Conservation (phyloP, 345 rosid species). For the Hibiscus syriacus region DNA sequence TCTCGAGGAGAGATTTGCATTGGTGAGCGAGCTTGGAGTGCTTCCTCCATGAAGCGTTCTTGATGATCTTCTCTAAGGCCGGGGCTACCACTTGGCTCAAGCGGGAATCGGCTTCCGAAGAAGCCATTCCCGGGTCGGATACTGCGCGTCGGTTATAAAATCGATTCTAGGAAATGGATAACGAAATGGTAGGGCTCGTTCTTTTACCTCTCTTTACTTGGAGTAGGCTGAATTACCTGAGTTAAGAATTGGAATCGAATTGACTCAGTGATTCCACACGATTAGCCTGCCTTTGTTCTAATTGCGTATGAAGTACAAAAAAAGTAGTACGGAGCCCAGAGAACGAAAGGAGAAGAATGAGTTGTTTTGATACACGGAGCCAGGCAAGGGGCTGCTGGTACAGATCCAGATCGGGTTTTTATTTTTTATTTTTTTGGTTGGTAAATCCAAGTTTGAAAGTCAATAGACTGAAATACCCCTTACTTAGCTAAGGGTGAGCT, state of each 20-base stretch:
- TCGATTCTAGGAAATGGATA: conserved; percentile 32
- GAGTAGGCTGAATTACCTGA: not conserved
- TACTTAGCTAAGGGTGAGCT: not conserved
- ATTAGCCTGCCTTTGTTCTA: not conserved
- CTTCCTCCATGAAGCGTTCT: conserved; percentile 96
- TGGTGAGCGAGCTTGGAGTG: conserved; percentile 92
- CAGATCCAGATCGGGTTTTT: conserved; percentile 42
- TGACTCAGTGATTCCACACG: conserved; percentile 6
- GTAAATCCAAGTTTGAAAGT: conserved; percentile 15
- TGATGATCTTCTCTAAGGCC: conserved; percentile 74
- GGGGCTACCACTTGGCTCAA: conserved; percentile 52
- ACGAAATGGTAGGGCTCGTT: conserved; percentile 8
- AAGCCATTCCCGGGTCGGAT: conserved; percentile 89
- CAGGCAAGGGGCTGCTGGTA: not conserved
- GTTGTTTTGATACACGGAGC: not conserved
- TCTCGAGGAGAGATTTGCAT: conserved; percentile 82
- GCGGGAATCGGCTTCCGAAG: conserved; percentile 94
- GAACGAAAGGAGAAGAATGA: not conserved
- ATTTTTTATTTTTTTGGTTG: not conserved
- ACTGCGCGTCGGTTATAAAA: conserved; percentile 22
- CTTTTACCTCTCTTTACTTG: not conserved
- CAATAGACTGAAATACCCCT: conserved; percentile 30
- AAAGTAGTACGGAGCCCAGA: not conserved
- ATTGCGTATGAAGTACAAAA: not conserved
- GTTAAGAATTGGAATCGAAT: conserved; percentile 4